Base-by-base conservation (phyloP, 2,329 filamentous ascomycete species). In the Xylariaceae sp. region DNA sequence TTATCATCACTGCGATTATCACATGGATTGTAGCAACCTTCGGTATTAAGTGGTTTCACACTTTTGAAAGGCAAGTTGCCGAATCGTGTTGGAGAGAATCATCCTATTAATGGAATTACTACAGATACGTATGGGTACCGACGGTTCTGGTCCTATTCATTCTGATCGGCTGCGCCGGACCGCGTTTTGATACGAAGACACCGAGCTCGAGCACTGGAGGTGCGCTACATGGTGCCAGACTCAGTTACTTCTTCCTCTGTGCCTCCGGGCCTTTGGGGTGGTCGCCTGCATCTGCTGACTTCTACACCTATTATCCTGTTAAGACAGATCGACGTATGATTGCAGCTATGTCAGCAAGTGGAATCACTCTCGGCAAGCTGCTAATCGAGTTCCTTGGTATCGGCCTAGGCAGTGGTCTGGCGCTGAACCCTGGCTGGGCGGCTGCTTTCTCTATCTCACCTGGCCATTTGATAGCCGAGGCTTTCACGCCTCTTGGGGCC, bases 181-280 rank as follows among this genome's bases (percentile, higher is more conserved):
- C 79, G 1, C 76, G 81, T 16, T 89, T 87, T 64, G 83, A 89
- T 61, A 71, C 81, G 1, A 70, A 74, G 1, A 77, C 79, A 1
- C 70, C 75, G 2, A 85, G 81, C 1, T 69, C 72, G 0, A 84
- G 81, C n/a, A 75, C 82, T 44, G 65, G 76, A 14, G 71, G 76
- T 43, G 84, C 82, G 2, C 65, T 86, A 7, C 73, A 75, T 14
- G 86, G 83, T 26, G 82, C 83, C 57, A 75, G 82, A 2, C 74
- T 91, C 29, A 88, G 85, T 3, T 91, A 89, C 71, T 88, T 91
- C 71, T 87, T 84, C 10, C 76, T 91, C 45, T 89, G 84, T 61
- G 76, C 89, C 12, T 85, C 86, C 20, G 82, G 83, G 1, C 83
- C 84, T 7, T 81, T 88, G 50, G 87, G 85, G 1, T 90, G 88